A percentile compares a stretch with the other conserved stretches of the same genome.
Evolutionary conservation across 306 rosid genomes (phyloP).

Genomic region (Fragaria nilgerrensis): DNA sequence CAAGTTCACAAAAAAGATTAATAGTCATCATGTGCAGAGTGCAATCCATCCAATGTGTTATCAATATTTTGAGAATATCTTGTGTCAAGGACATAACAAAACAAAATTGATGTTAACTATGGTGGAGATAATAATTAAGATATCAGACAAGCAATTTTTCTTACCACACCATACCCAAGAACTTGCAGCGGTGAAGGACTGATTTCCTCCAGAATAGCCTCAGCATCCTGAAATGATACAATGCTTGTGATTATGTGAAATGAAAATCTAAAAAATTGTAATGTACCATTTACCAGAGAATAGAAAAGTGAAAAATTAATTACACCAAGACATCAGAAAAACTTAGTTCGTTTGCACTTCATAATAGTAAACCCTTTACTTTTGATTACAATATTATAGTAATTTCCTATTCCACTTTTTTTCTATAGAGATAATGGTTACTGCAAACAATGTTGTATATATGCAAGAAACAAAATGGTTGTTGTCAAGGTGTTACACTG

Average conservation of each 20-base stretch:
- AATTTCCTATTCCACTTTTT: neutral
- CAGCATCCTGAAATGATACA: slow-evolving; percentile 74
- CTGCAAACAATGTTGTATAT: neutral
- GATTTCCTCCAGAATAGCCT: slow-evolving; percentile 80
- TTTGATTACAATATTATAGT: neutral
- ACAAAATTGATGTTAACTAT: slow-evolving; percentile 23
- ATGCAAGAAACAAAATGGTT: neutral
- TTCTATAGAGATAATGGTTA: neutral
- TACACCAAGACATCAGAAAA: neutral
- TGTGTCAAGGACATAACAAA: neutral
- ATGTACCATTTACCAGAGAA: neutral
- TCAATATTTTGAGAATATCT: neutral
- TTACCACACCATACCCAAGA: slow-evolving; percentile 77
- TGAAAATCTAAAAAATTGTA: neutral
- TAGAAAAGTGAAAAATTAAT: neutral
- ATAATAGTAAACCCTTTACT: neutral
- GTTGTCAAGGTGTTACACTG: neutral
- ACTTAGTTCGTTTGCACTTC: neutral
- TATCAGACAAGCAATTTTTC: slow-evolving; percentile 30
- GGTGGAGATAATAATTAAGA: slow-evolving; percentile 14
- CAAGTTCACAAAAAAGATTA: neutral
- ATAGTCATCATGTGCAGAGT: neutral
- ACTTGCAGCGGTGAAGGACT: slow-evolving; percentile 65
- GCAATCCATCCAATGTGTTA: neutral
- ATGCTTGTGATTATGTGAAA: slow-evolving; percentile 14